Evolutionary conservation across 2,329 filamentous ascomycete genomes (phyloP).

Genomic region (Pyricularia sp.): DNA sequence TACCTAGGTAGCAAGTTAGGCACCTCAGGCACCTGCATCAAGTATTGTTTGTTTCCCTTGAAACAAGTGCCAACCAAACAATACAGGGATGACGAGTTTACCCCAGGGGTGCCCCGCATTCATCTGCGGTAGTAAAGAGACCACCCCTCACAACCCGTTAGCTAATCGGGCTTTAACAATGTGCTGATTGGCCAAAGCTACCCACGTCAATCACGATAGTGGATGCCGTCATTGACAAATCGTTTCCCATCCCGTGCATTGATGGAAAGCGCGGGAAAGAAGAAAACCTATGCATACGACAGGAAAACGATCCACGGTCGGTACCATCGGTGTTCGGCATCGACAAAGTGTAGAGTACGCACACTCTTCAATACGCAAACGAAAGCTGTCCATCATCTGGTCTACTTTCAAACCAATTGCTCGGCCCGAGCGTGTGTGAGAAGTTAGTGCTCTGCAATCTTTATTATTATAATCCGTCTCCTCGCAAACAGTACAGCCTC

Average conservation of each 20-base stretch:
- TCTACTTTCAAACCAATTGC: not conserved
- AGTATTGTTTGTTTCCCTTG: not conserved
- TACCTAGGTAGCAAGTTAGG: too few relatives aligned
- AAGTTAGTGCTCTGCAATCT: not conserved
- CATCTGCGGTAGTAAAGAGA: not conserved
- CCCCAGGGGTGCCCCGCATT: not conserved
- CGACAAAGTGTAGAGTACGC: not conserved
- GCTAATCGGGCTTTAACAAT: not conserved
- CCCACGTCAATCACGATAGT: not conserved
- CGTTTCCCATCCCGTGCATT: not conserved
- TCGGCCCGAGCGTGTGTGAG: not conserved
- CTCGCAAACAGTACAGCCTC: not conserved
- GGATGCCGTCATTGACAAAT: constrained; percentile 3
- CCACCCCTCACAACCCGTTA: not conserved
- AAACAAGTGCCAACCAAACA: not conserved
- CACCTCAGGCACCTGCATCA: too few relatives aligned
- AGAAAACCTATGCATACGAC: not conserved
- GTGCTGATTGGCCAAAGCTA: constrained; percentile 1
- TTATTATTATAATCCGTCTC: not conserved
- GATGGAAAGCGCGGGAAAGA: not conserved
- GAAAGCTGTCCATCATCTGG: not conserved
- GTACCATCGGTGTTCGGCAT: not conserved
- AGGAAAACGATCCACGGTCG: not conserved
- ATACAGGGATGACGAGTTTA: not conserved
- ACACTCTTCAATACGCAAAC: not conserved